Evolutionary conservation across 1,284 basidiomycete genomes (phyloP).

Genomic region (Volvariella volvacea): DNA sequence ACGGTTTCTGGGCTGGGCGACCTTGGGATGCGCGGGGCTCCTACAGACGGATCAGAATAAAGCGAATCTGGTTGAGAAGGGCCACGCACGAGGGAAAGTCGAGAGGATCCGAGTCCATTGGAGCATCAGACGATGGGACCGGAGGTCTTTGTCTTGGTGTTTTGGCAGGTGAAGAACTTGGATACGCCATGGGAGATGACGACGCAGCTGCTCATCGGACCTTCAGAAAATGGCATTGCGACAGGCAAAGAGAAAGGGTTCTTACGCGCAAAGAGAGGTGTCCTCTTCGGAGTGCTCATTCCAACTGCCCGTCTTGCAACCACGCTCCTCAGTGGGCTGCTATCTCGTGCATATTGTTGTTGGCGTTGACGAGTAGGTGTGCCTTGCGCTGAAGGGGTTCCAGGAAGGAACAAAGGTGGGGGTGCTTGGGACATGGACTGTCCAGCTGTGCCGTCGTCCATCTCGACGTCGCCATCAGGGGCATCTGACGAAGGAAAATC

Average conservation of each 20-base stretch:
- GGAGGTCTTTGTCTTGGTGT: conserved; percentile 30
- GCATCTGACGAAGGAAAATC: conserved; percentile 57
- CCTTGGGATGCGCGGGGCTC: conserved; percentile 25
- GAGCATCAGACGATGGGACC: conserved; percentile 18
- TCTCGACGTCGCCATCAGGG: conserved; percentile 43
- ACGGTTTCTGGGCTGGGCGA: conserved; percentile 44
- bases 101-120: conserved; percentile 52
- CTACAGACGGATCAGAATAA: conserved; percentile 13
- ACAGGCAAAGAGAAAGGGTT: conserved; percentile 7
- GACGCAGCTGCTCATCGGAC: conserved; percentile 35
- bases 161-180: conserved; percentile 59
- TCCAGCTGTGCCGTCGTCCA: conserved; percentile 38
- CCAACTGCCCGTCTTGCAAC: conserved; percentile 60
- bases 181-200: conserved; percentile 68
- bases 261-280: conserved; percentile 52
- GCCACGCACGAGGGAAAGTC: conserved; percentile 44
- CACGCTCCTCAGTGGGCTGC: conserved; percentile 38
- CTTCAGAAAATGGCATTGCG: conserved; percentile 5
- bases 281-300: conserved; percentile 48
- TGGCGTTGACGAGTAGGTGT: conserved; percentile 38
- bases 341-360: conserved; percentile 29
- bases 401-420: conserved; percentile 52
- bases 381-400: conserved; percentile 50
- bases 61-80: background rate
- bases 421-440: conserved; percentile 42